These are phyloP conservation scores for Hortaea sp. DNA, from an alignment of 2,329 filamentous ascomycete species.

Conservation along the genomic window DNA sequence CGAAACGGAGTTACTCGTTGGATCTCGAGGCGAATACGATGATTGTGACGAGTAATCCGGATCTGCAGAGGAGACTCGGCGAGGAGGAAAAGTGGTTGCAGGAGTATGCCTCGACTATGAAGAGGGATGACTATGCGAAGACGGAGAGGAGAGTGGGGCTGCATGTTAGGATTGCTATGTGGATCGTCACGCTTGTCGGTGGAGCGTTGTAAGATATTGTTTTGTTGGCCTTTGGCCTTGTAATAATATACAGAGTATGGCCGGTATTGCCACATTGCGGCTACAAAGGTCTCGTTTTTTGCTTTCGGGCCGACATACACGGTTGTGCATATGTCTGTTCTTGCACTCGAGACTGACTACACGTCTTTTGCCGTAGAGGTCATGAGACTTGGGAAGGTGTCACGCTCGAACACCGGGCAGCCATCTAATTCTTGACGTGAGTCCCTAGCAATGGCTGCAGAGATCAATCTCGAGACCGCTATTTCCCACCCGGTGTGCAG, in stretches of 20 bases:
- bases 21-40: conserved; percentile 85
- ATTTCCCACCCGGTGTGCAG: too few relatives aligned
- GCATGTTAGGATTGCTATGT: conserved; percentile 83
- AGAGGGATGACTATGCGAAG: conserved; percentile 66
- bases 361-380: too few relatives aligned
- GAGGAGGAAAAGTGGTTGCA: conserved; percentile 75
- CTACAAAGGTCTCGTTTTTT: neutral
- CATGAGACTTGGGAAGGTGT: too few relatives aligned
- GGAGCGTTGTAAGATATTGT: conserved; percentile 60
- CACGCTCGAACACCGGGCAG: too few relatives aligned
- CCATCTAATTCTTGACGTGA: too few relatives aligned
- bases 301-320: too few relatives aligned
- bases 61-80: conserved; percentile 60
- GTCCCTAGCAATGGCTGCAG: too few relatives aligned
- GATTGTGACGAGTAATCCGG: conserved; percentile 69
- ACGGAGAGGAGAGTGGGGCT: conserved; percentile 76
- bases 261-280: neutral
- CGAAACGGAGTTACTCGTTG: conserved; percentile 80
- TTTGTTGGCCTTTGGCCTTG: neutral
- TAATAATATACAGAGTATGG: neutral
- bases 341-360: too few relatives aligned
- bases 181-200: conserved; percentile 76
- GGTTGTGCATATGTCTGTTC: too few relatives aligned
- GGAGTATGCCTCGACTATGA: conserved; percentile 58
- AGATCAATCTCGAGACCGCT: too few relatives aligned